A percentile compares a stretch with the other conserved stretches of the same genome.
phyloP scores from a whole-genome alignment of 495 filamentous ascomycete genomes.

The Thermochaetoides thermophila region DNA sequence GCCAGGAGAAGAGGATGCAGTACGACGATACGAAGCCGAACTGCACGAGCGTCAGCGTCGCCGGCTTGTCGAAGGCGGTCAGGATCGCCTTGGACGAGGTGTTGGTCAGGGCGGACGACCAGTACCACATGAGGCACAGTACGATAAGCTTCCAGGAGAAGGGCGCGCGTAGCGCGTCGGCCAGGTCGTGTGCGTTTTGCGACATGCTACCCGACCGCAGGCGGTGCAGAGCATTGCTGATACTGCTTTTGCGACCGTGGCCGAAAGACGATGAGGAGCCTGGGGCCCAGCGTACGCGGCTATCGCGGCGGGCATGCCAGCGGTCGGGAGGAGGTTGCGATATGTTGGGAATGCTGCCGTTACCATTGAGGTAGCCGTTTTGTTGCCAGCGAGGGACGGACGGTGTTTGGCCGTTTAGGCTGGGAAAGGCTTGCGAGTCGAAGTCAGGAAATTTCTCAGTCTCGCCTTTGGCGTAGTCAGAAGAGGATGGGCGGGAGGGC shows the following conservation, averaged over 20 bases:
- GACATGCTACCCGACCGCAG: conserved; percentile 73
- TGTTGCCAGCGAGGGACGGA: conserved; percentile 20
- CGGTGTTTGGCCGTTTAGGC: conserved; percentile 17
- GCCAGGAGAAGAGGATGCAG: conserved; percentile 64
- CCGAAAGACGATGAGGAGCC: conserved; percentile 19
- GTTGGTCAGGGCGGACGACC: conserved; percentile 87
- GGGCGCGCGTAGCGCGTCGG: conserved; percentile 77
- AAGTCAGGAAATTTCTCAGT: conserved; percentile 43
- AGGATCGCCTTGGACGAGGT: conserved; percentile 96
- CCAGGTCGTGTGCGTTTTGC: conserved; percentile 85
- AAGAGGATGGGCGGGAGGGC: conserved; percentile 15
- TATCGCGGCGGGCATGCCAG: conserved; percentile 40
- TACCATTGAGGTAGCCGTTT: conserved; percentile 21
- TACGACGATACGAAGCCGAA: conserved; percentile 85
- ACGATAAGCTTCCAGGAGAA: conserved; percentile 56
- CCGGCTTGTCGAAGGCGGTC: conserved; percentile 79
- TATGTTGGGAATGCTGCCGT: conserved; percentile 16
- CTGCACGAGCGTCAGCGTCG: conserved; percentile 88
- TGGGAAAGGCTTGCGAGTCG: conserved; percentile 22
- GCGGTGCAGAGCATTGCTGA: conserved; percentile 69
- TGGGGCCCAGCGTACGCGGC: conserved; percentile 31
- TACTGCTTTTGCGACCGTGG: conserved; percentile 65
- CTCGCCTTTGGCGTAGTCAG: conserved; percentile 21
- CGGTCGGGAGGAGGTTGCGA: too few relatives aligned
- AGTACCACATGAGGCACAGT: conserved; percentile 83